Conservation (phyloP, 2,329 filamentous ascomycete species). For the Colletotrichum tabaci region DNA sequence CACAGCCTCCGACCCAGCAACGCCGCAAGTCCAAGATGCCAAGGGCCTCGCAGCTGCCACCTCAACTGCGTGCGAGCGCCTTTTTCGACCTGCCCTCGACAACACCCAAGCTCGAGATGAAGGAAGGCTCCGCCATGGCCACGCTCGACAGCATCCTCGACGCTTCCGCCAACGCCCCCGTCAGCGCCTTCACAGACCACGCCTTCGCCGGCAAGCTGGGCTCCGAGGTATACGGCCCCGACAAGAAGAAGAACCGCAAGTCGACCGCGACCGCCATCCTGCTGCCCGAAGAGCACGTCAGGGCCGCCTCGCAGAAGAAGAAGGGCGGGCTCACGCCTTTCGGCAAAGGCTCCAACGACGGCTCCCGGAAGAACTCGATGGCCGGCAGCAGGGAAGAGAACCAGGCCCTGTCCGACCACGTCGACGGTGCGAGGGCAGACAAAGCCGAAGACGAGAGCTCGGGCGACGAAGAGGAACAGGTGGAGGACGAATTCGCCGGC, state of each 20-base stretch:
- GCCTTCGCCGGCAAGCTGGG: slow-evolving; percentile 84
- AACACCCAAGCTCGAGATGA: slow-evolving; percentile 69
- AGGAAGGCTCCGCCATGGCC: slow-evolving; percentile 86
- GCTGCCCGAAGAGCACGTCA: slow-evolving; percentile 43
- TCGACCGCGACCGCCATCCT: slow-evolving; percentile 50
- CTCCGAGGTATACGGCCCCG: slow-evolving; percentile 79
- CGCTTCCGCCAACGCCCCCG: slow-evolving; percentile 88
- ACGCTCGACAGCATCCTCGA: slow-evolving; percentile 94
- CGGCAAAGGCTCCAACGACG: slow-evolving; percentile 54
- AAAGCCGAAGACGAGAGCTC: slow-evolving; percentile 50
- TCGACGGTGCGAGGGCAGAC: slow-evolving; percentile 47
- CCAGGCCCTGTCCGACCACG: slow-evolving; percentile 45
- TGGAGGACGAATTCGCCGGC: slow-evolving; percentile 45
- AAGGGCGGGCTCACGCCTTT: slow-evolving; percentile 66
- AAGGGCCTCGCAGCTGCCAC: slow-evolving; percentile 68
- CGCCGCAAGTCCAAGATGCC: slow-evolving; percentile 53
- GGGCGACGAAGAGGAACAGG: slow-evolving; percentile 57
- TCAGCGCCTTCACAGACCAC: slow-evolving; percentile 93
- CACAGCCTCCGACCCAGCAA: slow-evolving; percentile 43
- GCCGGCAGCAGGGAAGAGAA: slow-evolving; percentile 45
- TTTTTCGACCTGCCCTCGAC: slow-evolving; percentile 84
- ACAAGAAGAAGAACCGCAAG: slow-evolving; percentile 63
- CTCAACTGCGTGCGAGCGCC: slow-evolving; percentile 89
- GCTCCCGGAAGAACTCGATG: slow-evolving; percentile 33
- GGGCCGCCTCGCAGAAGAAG: slow-evolving; percentile 56